Conservation (phyloP, 2,329 filamentous ascomycete genomes). For the Dactylella cylindrospora region DNA sequence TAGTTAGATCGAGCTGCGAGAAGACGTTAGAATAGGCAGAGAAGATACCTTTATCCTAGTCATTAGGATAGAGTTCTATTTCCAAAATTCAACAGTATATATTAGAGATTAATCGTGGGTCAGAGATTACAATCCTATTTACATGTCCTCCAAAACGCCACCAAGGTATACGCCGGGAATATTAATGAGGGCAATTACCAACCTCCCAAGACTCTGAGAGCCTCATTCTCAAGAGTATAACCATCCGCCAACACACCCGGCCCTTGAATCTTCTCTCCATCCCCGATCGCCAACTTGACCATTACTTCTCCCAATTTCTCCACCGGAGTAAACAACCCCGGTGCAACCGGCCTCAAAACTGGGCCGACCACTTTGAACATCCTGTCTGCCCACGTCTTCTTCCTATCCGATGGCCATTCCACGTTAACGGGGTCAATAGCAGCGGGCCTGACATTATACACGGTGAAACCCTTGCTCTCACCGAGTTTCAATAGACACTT, state of each 20-base stretch:
- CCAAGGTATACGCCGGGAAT: too few species aligned
- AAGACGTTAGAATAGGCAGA: too few species aligned
- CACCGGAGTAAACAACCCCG: conserved; percentile 54
- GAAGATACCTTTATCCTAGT: too few species aligned
- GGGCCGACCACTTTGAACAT: conserved; percentile 52
- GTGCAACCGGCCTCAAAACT: conserved; percentile 49
- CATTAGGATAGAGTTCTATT: too few species aligned
- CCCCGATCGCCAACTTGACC: conserved; percentile 57
- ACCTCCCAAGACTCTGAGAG: conserved; percentile 8
- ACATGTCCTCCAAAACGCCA: too few species aligned
- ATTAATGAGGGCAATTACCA: too few species aligned
- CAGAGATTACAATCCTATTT: too few species aligned
- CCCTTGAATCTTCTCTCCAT: conserved; percentile 53
- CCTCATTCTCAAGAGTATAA: conserved; percentile 26
- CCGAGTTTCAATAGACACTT: conserved; percentile 60
- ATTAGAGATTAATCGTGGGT: too few species aligned
- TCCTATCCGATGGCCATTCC: conserved; percentile 29
- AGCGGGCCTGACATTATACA: conserved; percentile 62
- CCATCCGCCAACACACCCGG: conserved; percentile 53
- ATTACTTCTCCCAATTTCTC: conserved; percentile 56
- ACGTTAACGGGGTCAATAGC: conserved; percentile 58
- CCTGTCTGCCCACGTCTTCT: conserved; percentile 41
- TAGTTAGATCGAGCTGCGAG: too few species aligned
- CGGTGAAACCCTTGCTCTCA: conserved; percentile 56
- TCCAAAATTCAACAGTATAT: too few species aligned